Evolutionary conservation across 2,329 filamentous ascomycete species (phyloP).

Genomic region (Annulohypoxylon truncatum): DNA sequence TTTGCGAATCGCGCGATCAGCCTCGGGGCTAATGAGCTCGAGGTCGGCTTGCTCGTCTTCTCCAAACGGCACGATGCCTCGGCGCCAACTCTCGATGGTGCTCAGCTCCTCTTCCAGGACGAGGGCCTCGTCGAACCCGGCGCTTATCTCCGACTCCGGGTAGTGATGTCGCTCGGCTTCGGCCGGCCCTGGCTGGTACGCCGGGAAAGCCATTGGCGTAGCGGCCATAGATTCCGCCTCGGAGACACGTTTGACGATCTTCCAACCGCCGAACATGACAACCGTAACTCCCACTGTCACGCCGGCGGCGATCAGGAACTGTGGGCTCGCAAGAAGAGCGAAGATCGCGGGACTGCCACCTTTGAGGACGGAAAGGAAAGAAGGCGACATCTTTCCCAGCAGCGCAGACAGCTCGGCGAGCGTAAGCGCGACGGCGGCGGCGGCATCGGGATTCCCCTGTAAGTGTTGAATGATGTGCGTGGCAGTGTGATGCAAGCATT

Average conservation of each 20-base stretch:
- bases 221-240: slow-evolving; percentile 49
- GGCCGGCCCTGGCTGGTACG: slow-evolving; percentile 19
- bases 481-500: slow-evolving; percentile 88
- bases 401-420: slow-evolving; percentile 90
- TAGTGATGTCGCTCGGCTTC: slow-evolving; percentile 36
- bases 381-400: slow-evolving; percentile 84
- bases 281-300: slow-evolving; percentile 93
- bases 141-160: slow-evolving; percentile 44
- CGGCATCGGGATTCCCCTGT: slow-evolving; percentile 82
- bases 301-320: slow-evolving; percentile 93
- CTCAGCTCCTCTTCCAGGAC: slow-evolving; percentile 68
- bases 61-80: slow-evolving; percentile 63
- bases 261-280: slow-evolving; percentile 95
- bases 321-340: slow-evolving; percentile 85
- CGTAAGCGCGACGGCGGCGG: slow-evolving; percentile 92
- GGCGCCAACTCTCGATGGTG: slow-evolving; percentile 68
- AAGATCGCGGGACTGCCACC: slow-evolving; percentile 86
- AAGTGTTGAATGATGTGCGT: slow-evolving; percentile 83
- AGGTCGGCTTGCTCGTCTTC: slow-evolving; percentile 62
- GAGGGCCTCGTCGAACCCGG: slow-evolving; percentile 65
- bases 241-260: slow-evolving; percentile 90
- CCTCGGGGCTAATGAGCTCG: slow-evolving; percentile 68
- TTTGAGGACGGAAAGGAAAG: slow-evolving; percentile 80
- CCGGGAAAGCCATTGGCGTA: slow-evolving; percentile 50
- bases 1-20: slow-evolving; percentile 59